Evolutionary conservation across 257 asterid genomes (phyloP), one percentile per base, ranked within the genome.

Genomic region (Penstemon barbatus): DNA sequence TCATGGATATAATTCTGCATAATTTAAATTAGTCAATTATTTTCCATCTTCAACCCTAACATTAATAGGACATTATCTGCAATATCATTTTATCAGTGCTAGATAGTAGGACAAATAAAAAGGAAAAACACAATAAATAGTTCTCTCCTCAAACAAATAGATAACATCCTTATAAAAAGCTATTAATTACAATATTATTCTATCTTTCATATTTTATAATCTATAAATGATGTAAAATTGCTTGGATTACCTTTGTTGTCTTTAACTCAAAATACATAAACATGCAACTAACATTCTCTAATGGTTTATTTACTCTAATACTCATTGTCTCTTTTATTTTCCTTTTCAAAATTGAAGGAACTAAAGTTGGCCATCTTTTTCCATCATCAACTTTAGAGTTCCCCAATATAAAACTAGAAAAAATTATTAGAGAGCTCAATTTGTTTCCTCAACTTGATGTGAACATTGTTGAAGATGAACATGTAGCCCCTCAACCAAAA

Each of bases 361-460:
- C 33, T 25, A 25, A 25, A 25, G 33, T 25, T 25, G 33, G 33
- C 33, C 33, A 25, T 25, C 33, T 25, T 25, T 25, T 25, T 25
- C 33, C 33, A 25, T 25, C 33, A 25, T 25, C 33, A 25, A 25
- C 33, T 1, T 25, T 25, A 56, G 42, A 64, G 15, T 49, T 36
- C 63, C 78, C 74, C 40, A 50, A 52, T 39, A 60, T 64, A 7
- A 65, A 60, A 54, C 78, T 74, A 2, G 74, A 76, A 59, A 72
- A 60, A 43, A 33, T 79, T n/a, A 82, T 82, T 43, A 69, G 71
- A 39, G 43, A 25, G 18, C 79, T 77, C 46, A 79, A 81, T 64
- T 58, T 84, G 60, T 81, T 73, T 25, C 84, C 85, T 5, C 62
- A 74, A 65, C 83, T 71, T 49, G 78, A 75, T n/a, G 65, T 66